Evolutionary conservation across 2,329 filamentous ascomycete genomes (phyloP).

Genomic region (Botrytis tulipae): DNA sequence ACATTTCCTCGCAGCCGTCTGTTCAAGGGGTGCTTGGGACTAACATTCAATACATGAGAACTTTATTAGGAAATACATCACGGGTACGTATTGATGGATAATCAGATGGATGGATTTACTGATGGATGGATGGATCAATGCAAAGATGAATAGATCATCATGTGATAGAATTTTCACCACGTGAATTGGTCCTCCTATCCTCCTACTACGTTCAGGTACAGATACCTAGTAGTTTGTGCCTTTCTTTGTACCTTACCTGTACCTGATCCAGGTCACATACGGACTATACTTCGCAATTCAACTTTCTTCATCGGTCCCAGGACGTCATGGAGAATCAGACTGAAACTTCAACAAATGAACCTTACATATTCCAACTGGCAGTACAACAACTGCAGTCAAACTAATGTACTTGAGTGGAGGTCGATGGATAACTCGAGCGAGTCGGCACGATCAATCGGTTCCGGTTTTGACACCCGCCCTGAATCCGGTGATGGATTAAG

Average conservation of each 20-base stretch:
- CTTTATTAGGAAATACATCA: background rate
- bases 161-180: background rate
- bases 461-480: background rate
- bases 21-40: background rate
- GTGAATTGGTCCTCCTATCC: background rate
- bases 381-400: background rate
- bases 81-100: background rate
- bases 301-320: background rate
- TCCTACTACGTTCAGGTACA: background rate
- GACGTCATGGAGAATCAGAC: background rate
- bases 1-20: background rate
- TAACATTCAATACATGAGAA: background rate
- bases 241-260: background rate
- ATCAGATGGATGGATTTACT: no score
- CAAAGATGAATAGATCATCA: background rate
- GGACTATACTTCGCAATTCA: background rate
- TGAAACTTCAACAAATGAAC: background rate
- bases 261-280: background rate
- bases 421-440: background rate
- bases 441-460: background rate
- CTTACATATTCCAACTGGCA: background rate
- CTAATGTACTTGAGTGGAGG: slow-evolving; percentile 7
- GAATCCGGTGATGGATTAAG: background rate
- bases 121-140: background rate
- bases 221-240: background rate